Evolutionary conservation across 352 stramenopile genomes (phyloP), one percentile per base, ranked within the genome.

Genomic region (Phytophthora melonis): DNA sequence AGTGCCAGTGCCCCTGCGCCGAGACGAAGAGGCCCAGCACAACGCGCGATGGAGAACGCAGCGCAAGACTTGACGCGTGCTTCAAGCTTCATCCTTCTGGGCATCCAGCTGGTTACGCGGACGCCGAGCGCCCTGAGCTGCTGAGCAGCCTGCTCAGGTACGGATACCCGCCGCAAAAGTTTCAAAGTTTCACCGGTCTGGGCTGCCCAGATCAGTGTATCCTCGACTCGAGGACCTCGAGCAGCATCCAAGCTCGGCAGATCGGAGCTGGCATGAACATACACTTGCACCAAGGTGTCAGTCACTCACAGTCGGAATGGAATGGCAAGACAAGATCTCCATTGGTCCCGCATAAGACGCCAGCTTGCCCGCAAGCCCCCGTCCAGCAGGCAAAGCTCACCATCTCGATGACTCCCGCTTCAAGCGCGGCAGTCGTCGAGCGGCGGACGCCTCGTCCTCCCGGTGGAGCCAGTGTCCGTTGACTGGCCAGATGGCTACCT

Each of bases 391-490:
- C 8, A 43, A 4, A 13, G 36, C 36, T 54, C 53, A 65, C 47
- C 57, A 72, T 60, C 56, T 32, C 45, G 19, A 49, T 25, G n/a
- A 63, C 50, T 41, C 47, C 39, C 36, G 36, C 36, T 43, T 43
- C 36, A 18, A 43, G 14, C 36, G 36, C 36, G 25, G 23, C 32
- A 52, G 19, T n/a, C 62, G 30, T 58, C 56, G 49, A 52, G 58
- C 55, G 53, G 58, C 36, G 45, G 45, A 23, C 45, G n/a, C 45
- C 23, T 32, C 16, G 7, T 45, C 30, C 47, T 3, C 53, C 36
- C 36, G 36, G 70, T 61, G 50, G 43, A 72, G 66, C 61, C 66
- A 68, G 71, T 68, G 71, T 65, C 60, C 66, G 67, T 78, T 68
- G 23, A 47, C 60, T 64, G 55, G 36, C 66, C 66, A 75, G 71